These are phyloP conservation scores for Sugiyamaella pinicola DNA, from an alignment of 1,139 yeast species.

Conservation along the genomic window DNA sequence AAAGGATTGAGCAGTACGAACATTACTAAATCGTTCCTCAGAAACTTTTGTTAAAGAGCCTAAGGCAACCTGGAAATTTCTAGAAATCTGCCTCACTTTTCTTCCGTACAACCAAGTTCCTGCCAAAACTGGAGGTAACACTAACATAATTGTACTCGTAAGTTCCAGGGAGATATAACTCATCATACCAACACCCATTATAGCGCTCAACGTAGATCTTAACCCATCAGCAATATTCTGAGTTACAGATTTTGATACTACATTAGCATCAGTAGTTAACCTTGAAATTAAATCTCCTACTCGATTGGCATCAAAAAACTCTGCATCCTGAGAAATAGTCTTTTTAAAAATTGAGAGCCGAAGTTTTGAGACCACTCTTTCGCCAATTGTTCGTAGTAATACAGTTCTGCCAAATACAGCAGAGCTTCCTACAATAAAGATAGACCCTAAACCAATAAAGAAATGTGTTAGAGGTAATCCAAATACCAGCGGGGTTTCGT, in stretches of 20 bases:
- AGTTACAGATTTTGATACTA: slow-evolving; percentile 83
- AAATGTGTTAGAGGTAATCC: slow-evolving; percentile 55
- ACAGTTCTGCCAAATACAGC: slow-evolving; percentile 83
- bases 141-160: slow-evolving; percentile 70
- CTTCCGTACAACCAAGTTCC: slow-evolving; percentile 82
- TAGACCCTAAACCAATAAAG: slow-evolving; percentile 51
- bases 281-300: slow-evolving; percentile 93
- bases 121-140: slow-evolving; percentile 78
- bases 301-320: slow-evolving; percentile 87
- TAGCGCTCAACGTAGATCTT: slow-evolving; percentile 75
- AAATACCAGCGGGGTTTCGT: slow-evolving; percentile 44
- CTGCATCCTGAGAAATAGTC: slow-evolving; percentile 83
- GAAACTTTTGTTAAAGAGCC: slow-evolving; percentile 87
- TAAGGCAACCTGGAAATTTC: slow-evolving; percentile 78
- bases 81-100: slow-evolving; percentile 70
- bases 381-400: slow-evolving; percentile 76
- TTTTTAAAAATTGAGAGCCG: slow-evolving; percentile 75
- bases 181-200: slow-evolving; percentile 87
- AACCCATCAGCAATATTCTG: slow-evolving; percentile 91
- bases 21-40: slow-evolving; percentile 86
- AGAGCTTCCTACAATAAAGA: slow-evolving; percentile 67
- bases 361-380: slow-evolving; percentile 78
- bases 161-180: slow-evolving; percentile 78
- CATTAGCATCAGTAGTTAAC: slow-evolving; percentile 84
- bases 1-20: slow-evolving; percentile 84